A percentile compares a stretch with the other conserved stretches of the same genome.
Evolutionary conservation across 2,329 filamentous ascomycete species (phyloP).

Genomic region (Colletotrichum agaves): DNA sequence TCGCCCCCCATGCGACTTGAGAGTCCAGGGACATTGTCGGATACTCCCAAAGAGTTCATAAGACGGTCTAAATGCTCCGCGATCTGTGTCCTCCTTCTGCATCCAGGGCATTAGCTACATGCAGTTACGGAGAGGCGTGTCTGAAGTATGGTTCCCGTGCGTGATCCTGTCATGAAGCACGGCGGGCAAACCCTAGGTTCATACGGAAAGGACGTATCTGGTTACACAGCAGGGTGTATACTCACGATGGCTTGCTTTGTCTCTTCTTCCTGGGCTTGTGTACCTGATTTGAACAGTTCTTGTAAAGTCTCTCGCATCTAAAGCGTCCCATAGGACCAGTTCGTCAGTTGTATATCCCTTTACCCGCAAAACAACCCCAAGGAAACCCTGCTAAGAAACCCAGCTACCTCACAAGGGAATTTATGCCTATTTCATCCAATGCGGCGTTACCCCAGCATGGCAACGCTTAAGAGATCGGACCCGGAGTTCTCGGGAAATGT

Average conservation of each 20-base stretch:
- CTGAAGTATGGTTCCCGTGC: too few relatives aligned
- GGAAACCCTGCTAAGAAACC: accelerated
- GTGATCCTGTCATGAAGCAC: too few relatives aligned
- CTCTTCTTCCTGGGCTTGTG: constrained; percentile 64
- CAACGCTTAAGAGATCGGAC: background rate
- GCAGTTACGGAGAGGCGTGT: too few relatives aligned
- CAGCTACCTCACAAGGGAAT: background rate
- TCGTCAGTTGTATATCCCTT: background rate
- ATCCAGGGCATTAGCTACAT: accelerated
- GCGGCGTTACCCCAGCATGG: background rate
- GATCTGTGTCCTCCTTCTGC: constrained; percentile 60
- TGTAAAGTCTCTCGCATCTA: constrained; percentile 60
- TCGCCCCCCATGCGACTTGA: background rate
- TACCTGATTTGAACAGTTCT: constrained; percentile 58
- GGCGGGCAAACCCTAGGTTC: too few relatives aligned
- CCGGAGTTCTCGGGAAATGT: constrained; percentile 9
- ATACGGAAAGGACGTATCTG: too few relatives aligned
- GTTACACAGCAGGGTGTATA: constrained; percentile 26
- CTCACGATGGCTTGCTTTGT: constrained; percentile 61
- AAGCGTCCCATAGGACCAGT: background rate
- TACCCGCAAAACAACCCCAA: accelerated
- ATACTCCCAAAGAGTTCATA: constrained; percentile 58
- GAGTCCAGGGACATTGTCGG: constrained; percentile 48
- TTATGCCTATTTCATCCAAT: background rate
- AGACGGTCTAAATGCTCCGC: constrained; percentile 62